Percentiles rank a stretch among this genome's conserved stretches.
These are phyloP conservation scores for Fagus crenata DNA, from an alignment of 306 rosid genomes.

Conservation along the genomic window DNA sequence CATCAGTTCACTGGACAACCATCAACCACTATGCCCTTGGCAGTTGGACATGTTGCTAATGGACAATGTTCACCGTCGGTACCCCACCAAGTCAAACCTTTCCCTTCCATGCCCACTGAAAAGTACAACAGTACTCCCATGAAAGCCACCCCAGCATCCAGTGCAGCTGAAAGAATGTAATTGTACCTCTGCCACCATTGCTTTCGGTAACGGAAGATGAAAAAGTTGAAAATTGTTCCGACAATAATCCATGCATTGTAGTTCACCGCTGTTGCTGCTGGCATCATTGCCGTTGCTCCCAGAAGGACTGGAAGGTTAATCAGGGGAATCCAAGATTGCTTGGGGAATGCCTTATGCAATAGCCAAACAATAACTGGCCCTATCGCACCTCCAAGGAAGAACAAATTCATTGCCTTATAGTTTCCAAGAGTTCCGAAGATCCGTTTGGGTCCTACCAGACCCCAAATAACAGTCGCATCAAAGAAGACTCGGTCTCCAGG, in stretches of 20 bases:
- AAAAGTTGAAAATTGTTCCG: slow-evolving; percentile 73
- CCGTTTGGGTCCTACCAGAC: slow-evolving; percentile 67
- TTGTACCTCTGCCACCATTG: slow-evolving; percentile 89
- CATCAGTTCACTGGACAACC: slow-evolving; percentile 52
- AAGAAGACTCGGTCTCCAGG: slow-evolving; percentile 76
- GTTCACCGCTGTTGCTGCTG: slow-evolving; percentile 74
- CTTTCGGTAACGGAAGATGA: slow-evolving; percentile 67
- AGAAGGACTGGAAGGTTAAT: slow-evolving; percentile 80
- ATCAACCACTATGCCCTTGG: slow-evolving; percentile 50
- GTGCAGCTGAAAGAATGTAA: slow-evolving; percentile 71
- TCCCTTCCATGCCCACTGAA: slow-evolving; percentile 54
- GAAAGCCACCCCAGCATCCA: slow-evolving; percentile 83
- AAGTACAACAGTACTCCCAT: slow-evolving; percentile 67
- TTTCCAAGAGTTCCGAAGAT: slow-evolving; percentile 68
- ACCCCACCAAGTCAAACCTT: slow-evolving; percentile 66
- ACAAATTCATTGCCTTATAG: slow-evolving; percentile 72
- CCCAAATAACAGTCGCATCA: slow-evolving; percentile 83
- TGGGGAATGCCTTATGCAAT: slow-evolving; percentile 61
- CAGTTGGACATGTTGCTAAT: slow-evolving; percentile 67
- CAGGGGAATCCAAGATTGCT: slow-evolving; percentile 68
- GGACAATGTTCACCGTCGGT: slow-evolving; percentile 65
- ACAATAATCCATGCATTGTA: slow-evolving; percentile 67
- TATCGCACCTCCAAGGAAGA: slow-evolving; percentile 72
- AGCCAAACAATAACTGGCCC: slow-evolving; percentile 69
- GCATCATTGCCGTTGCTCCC: slow-evolving; percentile 74